Evolutionary conservation across 371 early-diverging fungal genomes (phyloP).

Genomic region (Rhizomucor miehei): DNA sequence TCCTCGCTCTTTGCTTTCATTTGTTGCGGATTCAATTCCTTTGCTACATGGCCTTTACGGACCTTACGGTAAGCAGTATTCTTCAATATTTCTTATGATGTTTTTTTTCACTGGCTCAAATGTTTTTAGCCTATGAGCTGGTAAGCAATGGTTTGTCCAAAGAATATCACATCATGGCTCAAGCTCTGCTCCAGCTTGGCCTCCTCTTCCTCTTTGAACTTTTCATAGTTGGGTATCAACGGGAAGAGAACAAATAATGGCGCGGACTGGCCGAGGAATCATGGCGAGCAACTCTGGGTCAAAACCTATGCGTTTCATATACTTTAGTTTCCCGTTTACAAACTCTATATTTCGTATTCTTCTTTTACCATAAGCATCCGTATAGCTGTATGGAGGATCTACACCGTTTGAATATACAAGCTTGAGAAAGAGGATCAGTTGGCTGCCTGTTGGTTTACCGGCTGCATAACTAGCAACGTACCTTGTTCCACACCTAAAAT

Average conservation of each 20-base stretch:
- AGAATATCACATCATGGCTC: slow-evolving; percentile 68
- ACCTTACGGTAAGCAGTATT: too few relatives aligned
- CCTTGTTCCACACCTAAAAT: slow-evolving; percentile 57
- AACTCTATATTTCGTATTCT: not conserved
- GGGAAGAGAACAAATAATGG: slow-evolving; percentile 83
- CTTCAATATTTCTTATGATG: too few relatives aligned
- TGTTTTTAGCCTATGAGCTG: too few relatives aligned
- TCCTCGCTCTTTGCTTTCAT: too few relatives aligned
- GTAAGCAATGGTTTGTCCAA: slow-evolving; percentile 86
- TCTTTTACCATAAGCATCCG: slow-evolving; percentile 47
- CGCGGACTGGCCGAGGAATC: slow-evolving; percentile 77
- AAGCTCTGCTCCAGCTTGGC: slow-evolving; percentile 50
- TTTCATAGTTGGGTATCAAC: slow-evolving; percentile 57
- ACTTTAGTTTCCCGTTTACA: not conserved
- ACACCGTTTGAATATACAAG: slow-evolving; percentile 56
- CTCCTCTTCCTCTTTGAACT: slow-evolving; percentile 52
- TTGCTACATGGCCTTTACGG: too few relatives aligned
- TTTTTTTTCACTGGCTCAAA: too few relatives aligned
- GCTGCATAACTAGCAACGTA: slow-evolving; percentile 10
- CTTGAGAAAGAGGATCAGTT: slow-evolving; percentile 10
- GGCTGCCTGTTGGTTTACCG: not conserved
- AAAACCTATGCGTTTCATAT: slow-evolving; percentile 56
- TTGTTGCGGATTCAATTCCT: too few relatives aligned
- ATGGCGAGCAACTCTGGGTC: slow-evolving; percentile 79
- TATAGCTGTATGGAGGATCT: slow-evolving; percentile 37